A percentile compares a stretch with the other conserved stretches of the same genome.
phyloP scores from a whole-genome alignment of 1,284 basidiomycete genomes.

The Cutaneotrichosporon mucoides region DNA sequence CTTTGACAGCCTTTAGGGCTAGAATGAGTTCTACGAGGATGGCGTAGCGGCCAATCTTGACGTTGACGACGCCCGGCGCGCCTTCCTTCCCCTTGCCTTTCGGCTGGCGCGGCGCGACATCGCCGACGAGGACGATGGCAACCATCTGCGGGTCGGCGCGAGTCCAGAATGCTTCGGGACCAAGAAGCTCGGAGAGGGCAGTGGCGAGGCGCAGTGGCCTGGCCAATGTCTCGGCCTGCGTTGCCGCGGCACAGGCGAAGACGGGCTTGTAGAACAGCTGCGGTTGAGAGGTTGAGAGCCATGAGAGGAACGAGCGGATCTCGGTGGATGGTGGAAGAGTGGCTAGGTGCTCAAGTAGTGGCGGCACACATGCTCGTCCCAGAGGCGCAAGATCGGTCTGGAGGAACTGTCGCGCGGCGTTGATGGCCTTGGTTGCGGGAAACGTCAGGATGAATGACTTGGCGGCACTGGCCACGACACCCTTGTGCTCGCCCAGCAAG shows the following conservation, averaged over 20 bases:
- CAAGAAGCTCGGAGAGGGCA: conserved; percentile 55
- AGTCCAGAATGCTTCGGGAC: conserved; percentile 59
- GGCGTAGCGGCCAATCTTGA: conserved; percentile 63
- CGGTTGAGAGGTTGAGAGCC: conserved; percentile 49
- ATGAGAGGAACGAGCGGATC: conserved; percentile 25
- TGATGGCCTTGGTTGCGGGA: background rate
- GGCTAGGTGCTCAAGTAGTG: conserved; percentile 14
- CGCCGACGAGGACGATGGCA: conserved; percentile 57
- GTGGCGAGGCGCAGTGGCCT: conserved; percentile 59
- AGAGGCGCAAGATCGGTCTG: conserved; percentile 12
- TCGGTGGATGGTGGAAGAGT: conserved; percentile 2
- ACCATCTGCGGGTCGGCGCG: conserved; percentile 68
- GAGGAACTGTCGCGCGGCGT: conserved; percentile 10
- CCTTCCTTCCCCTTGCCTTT: conserved; percentile 45
- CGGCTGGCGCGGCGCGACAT: conserved; percentile 25
- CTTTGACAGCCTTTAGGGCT: background rate
- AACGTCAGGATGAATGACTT: conserved; percentile 5
- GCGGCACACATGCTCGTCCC: conserved; percentile 5
- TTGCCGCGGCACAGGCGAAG: conserved; percentile 64
- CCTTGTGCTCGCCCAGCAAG: conserved; percentile 2
- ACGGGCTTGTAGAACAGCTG: conserved; percentile 70
- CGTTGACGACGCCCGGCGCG: conserved; percentile 30
- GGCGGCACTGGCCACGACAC: background rate
- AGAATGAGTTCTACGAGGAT: conserved; percentile 58
- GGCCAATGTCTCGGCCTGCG: conserved; percentile 58